phyloP scores from a whole-genome alignment of 1,284 basidiomycete genomes.

The Ceratobasidium sp. region DNA sequence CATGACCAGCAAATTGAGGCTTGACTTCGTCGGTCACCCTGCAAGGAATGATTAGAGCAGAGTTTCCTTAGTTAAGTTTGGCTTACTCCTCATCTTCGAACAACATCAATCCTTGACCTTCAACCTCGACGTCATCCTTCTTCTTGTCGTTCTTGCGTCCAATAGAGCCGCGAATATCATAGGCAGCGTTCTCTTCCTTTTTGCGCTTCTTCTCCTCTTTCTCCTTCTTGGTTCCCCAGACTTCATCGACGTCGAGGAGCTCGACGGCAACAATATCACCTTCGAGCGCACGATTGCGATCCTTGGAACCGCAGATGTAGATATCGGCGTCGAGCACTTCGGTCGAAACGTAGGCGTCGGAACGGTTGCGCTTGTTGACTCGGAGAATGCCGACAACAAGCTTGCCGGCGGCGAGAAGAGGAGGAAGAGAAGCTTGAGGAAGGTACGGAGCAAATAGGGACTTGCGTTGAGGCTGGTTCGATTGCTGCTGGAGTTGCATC shows the following conservation, averaged over 20 bases:
- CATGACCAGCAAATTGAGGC: slow-evolving; percentile 95
- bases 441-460: slow-evolving; percentile 99
- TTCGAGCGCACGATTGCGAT: slow-evolving; percentile 97
- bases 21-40: slow-evolving; percentile 97
- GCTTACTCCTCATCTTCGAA: slow-evolving; percentile 96
- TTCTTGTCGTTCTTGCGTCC: slow-evolving; percentile 98
- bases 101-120: slow-evolving; percentile 95
- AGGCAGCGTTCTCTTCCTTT: slow-evolving; percentile 98
- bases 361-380: slow-evolving; percentile 98
- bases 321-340: slow-evolving; percentile 99
- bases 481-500: slow-evolving; percentile 87
- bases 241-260: slow-evolving; percentile 96
- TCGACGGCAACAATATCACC: slow-evolving; percentile 99
- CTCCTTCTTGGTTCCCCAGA: slow-evolving; percentile 99
- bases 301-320: slow-evolving; percentile 98
- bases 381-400: slow-evolving; percentile 97
- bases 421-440: slow-evolving; percentile 96
- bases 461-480: slow-evolving; percentile 93
- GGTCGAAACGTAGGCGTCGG: slow-evolving; percentile 99
- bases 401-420: slow-evolving; percentile 97
- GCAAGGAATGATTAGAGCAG: slow-evolving; percentile 43
- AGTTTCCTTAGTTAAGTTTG: not conserved
- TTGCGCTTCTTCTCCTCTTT: slow-evolving; percentile 99
- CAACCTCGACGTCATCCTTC: slow-evolving; percentile 99
- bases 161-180: slow-evolving; percentile 77